Conservation (phyloP, 2,329 filamentous ascomycete species). For the Trichoderma pleuroti region DNA sequence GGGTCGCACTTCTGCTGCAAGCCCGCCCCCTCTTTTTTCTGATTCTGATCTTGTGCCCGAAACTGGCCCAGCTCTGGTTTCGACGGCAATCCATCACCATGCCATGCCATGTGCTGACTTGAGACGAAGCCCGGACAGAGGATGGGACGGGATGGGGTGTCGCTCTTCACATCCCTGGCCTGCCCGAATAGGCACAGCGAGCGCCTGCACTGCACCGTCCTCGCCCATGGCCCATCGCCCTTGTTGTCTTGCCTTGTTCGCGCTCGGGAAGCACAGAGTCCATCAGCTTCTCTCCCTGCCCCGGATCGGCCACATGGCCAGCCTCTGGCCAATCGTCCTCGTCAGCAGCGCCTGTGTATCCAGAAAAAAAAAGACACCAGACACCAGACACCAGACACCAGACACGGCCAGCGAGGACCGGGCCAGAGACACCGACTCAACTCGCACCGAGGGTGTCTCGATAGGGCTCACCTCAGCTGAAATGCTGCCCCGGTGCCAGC, state of each 20-base stretch:
- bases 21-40: constrained; percentile 10
- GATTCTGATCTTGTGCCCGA: constrained; percentile 12
- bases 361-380: background rate
- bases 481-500: constrained; percentile 18
- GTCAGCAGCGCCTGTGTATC: constrained; percentile 21
- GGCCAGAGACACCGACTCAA: background rate
- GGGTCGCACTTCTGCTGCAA: background rate
- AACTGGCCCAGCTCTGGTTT: background rate
- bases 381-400: too few relatives aligned
- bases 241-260: background rate
- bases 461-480: constrained; percentile 41
- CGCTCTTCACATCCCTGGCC: background rate
- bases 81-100: background rate
- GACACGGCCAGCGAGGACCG: too few relatives aligned
- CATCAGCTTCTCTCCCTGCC: background rate
- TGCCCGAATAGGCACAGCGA: constrained; percentile 2
- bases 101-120: background rate
- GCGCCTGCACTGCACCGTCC: too few relatives aligned
- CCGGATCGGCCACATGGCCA: constrained; percentile 14
- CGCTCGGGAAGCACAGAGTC: background rate
- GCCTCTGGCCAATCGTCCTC: constrained; percentile 27
- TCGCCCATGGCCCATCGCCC: background rate
- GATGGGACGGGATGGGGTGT: background rate
- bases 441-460: constrained; percentile 18
- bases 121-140: constrained; percentile 1